Conservation (phyloP, 139 green algal species). For the Chlamydomonas sp. region DNA sequence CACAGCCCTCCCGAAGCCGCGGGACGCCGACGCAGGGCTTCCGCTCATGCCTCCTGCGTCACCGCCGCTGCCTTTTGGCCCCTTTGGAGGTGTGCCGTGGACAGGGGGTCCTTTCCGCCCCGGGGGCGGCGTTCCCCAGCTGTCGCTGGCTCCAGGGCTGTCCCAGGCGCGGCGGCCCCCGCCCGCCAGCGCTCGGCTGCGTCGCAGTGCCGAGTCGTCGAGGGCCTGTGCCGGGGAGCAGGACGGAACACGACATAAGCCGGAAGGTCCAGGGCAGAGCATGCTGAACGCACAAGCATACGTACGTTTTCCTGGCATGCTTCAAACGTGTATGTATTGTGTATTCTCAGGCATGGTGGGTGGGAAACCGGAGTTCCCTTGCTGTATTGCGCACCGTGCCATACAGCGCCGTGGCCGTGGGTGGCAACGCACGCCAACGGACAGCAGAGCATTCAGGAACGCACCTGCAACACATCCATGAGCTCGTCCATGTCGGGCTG, state of each 20-base stretch:
- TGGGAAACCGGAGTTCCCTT: too few species aligned
- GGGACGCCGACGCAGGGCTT: not conserved
- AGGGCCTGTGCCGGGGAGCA: not conserved
- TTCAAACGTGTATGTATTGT: too few species aligned
- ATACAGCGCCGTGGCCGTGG: too few species aligned
- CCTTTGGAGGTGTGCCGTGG: conserved; percentile 12
- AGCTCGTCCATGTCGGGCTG: conserved; percentile 34
- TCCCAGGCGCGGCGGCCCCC: too few species aligned
- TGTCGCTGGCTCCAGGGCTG: not conserved
- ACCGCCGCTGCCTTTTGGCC: not conserved
- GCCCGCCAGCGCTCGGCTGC: not conserved
- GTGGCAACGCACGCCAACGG: too few species aligned
- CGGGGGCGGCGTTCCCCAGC: too few species aligned
- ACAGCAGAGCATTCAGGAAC: not conserved
- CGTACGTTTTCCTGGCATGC: not conserved
- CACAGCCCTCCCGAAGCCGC: not conserved
- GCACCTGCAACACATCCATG: conserved; percentile 27
- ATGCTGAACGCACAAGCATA: not conserved
- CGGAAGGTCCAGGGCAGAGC: not conserved
- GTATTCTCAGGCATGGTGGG: too few species aligned
- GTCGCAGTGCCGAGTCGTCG: conserved; percentile 7
- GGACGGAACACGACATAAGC: not conserved
- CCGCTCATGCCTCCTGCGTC: not conserved
- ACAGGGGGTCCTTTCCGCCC: not conserved
- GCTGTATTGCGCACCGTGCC: too few species aligned